Evolutionary conservation across 306 rosid genomes (phyloP).

Genomic region (Clitoria ternatea): DNA sequence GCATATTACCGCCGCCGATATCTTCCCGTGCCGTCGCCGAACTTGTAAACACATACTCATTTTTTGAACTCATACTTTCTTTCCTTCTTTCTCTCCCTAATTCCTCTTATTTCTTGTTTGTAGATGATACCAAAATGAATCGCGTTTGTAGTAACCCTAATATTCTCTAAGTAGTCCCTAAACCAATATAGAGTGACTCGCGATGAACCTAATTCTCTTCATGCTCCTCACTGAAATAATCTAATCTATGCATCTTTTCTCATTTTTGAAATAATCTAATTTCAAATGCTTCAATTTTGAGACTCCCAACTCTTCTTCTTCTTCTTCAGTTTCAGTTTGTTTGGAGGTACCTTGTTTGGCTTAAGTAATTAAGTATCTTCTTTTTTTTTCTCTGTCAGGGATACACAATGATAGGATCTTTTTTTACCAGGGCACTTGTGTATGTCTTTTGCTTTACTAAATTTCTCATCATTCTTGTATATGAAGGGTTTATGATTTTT

Average conservation of each 20-base stretch:
- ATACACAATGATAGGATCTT: constrained; percentile 80
- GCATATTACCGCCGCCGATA: constrained; percentile 31
- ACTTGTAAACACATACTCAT: not conserved
- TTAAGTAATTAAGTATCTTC: constrained; percentile 20
- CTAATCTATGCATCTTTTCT: not conserved
- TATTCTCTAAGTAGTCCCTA: not conserved
- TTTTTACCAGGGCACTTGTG: constrained; percentile 82
- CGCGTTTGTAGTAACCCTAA: not conserved
- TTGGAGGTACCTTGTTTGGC: constrained; percentile 12
- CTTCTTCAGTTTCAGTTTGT: constrained; percentile 8
- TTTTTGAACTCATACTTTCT: not conserved
- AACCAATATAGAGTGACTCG: not conserved
- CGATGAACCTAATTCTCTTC: not conserved
- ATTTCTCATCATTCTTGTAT: not conserved
- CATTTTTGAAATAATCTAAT: not conserved
- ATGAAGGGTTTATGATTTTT: not conserved
- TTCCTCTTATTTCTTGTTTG: not conserved
- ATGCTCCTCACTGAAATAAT: not conserved
- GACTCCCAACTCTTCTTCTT: not conserved
- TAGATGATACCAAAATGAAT: not conserved
- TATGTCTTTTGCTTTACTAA: constrained; percentile 36
- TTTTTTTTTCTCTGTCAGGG: constrained; percentile 33
- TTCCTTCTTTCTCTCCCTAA: not conserved
- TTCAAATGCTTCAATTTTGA: not conserved
- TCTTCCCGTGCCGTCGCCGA: constrained; percentile 14